These are phyloP conservation scores for Talaromyces sp. DNA, from an alignment of 2,329 filamentous ascomycete species.

Conservation along the genomic window DNA sequence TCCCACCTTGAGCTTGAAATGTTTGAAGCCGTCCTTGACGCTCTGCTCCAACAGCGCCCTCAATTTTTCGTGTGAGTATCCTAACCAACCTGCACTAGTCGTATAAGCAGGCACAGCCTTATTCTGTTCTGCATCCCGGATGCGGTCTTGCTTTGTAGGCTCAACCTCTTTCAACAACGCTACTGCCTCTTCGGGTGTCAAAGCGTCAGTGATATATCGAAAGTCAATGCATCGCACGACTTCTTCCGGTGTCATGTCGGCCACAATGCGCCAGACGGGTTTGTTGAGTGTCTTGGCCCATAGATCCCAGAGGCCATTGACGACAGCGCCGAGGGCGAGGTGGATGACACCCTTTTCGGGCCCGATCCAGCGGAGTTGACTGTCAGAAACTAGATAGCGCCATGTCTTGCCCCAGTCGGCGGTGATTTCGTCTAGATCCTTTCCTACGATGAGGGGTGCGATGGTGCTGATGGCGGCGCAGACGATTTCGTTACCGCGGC, in stretches of 20 bases:
- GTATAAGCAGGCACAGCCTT: conserved; percentile 86
- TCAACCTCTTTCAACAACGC: conserved; percentile 65
- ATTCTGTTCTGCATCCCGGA: conserved; percentile 69
- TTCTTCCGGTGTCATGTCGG: conserved; percentile 85
- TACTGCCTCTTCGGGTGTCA: conserved; percentile 80
- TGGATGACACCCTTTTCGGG: conserved; percentile 94
- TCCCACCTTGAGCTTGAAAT: conserved; percentile 93
- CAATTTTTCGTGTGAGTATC: conserved; percentile 86
- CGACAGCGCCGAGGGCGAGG: conserved; percentile 80
- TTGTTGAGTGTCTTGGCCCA: conserved; percentile 85
- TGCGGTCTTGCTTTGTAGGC: conserved; percentile 64
- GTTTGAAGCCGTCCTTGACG: conserved; percentile 69
- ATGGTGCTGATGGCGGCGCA: conserved; percentile 79
- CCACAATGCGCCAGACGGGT: conserved; percentile 85
- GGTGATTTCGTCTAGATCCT: conserved; percentile 72
- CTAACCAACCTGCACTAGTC: conserved; percentile 87
- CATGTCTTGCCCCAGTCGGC: conserved; percentile 82
- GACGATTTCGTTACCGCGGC: conserved; percentile 85
- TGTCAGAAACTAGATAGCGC: conserved; percentile 87
- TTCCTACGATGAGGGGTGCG: conserved; percentile 70
- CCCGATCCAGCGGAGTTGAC: conserved; percentile 87
- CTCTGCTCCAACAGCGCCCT: conserved; percentile 69
- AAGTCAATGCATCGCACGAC: conserved; percentile 88
- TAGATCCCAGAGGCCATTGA: conserved; percentile 93
- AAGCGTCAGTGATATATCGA: conserved; percentile 89